These are phyloP conservation scores for Xylaria acuta DNA, from an alignment of 495 filamentous ascomycete genomes.

Conservation along the genomic window DNA sequence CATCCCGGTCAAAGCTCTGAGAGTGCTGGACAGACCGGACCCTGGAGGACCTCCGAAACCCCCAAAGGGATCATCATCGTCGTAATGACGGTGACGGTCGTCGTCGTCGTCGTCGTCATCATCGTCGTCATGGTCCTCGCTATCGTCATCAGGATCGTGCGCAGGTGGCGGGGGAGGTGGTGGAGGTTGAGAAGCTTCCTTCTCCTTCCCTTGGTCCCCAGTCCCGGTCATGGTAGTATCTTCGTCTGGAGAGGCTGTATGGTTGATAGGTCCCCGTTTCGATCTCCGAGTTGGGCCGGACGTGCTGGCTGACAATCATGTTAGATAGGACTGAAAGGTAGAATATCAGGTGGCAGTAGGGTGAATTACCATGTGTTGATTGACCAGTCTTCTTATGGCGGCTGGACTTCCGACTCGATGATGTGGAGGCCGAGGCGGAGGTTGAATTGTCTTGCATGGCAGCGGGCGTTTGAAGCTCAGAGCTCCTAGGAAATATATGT, in stretches of 20 bases:
- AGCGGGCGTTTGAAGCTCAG: constrained; percentile 37
- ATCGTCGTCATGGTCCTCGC: constrained; percentile 58
- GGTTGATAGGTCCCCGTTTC: constrained; percentile 59
- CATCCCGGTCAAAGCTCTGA: constrained; percentile 88
- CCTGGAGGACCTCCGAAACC: constrained; percentile 71
- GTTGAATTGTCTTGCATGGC: constrained; percentile 43
- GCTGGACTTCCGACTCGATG: constrained; percentile 71
- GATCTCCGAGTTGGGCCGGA: constrained; percentile 54
- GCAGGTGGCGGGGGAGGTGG: constrained; percentile 49
- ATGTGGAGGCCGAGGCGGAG: constrained; percentile 55
- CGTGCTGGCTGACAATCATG: constrained; percentile 30
- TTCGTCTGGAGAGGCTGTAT: constrained; percentile 54
- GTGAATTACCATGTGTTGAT: constrained; percentile 44
- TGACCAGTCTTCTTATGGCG: constrained; percentile 62
- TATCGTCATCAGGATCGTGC: constrained; percentile 57
- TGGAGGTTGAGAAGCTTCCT: constrained; percentile 48
- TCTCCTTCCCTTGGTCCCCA: constrained; percentile 67
- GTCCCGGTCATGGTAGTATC: constrained; percentile 62
- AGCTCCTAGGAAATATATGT: constrained; percentile 28
- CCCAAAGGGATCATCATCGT: constrained; percentile 81
- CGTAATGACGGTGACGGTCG: constrained; percentile 57
- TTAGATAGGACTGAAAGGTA: constrained; percentile 3
- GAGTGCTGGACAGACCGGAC: constrained; percentile 73
- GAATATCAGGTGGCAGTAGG: constrained; percentile 29
- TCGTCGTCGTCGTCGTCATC: constrained; percentile 59